These are phyloP conservation scores for Colletotrichum sp. DNA, from an alignment of 2,329 filamentous ascomycete genomes.

Conservation along the genomic window DNA sequence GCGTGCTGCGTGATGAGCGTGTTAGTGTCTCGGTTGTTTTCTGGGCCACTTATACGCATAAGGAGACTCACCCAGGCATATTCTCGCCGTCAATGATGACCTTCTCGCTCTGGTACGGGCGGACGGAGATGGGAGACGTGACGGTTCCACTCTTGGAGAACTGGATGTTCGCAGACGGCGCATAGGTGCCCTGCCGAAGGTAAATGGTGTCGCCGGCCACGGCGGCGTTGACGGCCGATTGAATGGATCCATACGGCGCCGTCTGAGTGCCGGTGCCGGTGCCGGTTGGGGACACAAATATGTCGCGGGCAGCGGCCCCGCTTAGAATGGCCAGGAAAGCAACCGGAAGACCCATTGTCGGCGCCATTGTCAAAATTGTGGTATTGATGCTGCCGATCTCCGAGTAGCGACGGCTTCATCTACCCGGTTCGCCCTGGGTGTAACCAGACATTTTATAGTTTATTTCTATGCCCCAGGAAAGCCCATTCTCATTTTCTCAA, in stretches of 20 bases:
- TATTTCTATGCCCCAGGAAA: neutral
- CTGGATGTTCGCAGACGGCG: constrained; percentile 46
- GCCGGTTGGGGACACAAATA: constrained; percentile 47
- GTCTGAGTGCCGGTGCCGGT: constrained; percentile 38
- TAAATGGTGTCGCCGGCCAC: constrained; percentile 46
- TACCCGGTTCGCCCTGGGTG: neutral
- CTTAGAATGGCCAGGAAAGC: neutral
- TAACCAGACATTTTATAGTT: neutral
- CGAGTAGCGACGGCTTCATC: neutral
- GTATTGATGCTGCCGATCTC: neutral
- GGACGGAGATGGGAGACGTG: constrained; percentile 40
- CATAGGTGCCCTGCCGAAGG: constrained; percentile 46
- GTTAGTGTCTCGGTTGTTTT: neutral
- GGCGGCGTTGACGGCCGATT: constrained; percentile 44
- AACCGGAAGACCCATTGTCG: neutral
- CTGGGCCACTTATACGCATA: neutral
- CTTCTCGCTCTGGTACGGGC: constrained; percentile 42
- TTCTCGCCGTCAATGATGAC: constrained; percentile 49
- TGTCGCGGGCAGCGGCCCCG: constrained; percentile 22
- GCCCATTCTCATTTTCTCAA: neutral
- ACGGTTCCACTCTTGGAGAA: constrained; percentile 44
- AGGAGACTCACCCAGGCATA: constrained; percentile 31
- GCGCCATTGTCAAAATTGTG: neutral
- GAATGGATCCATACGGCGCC: constrained; percentile 45
- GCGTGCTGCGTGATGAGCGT: constrained; percentile 31